Base-by-base conservation (phyloP, 164 flowering plant genomes). In the Umbilicus rupestris region DNA sequence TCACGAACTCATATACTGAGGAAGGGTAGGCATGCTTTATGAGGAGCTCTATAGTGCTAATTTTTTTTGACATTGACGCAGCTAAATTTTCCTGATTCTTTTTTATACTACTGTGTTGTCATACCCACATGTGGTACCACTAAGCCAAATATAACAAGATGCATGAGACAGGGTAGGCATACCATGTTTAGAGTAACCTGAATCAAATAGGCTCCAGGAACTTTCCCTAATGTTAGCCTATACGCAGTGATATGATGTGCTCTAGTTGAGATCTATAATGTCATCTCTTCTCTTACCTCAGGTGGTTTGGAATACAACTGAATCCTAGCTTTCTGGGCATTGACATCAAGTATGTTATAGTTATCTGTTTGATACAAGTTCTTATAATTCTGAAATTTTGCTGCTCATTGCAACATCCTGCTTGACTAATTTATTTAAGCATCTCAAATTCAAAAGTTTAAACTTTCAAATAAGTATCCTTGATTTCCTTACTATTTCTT, bases 261-360 rank as follows among this genome's bases (percentile, higher is more conserved):
- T 57, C 44, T 49, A 37, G 11, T 46, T 57, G 49, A 47, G 62
- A 64, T 30, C 68, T 50, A 44, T 73, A 63, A 64, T 57, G 16
- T 57, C 70, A 2, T 24, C 72, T n/a, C 17, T 47, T 19, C 12
- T 63, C n/a, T 72, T 22, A 71, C 65, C 67, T 68, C 33, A 94
- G 99, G 99, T 94, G 99, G 99, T 88, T 85, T 69, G 99, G 99
- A 66, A 83, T 91, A 75, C 99, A 94, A 80, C 83, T 94, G 79
- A 94, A 94, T 87, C 99, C 99, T 73, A 85, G 81, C n/a, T 81
- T 91, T 77, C 66, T 85, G 80, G 96, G 97, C 70, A 68, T 89
- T 66, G 99, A 94, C 78, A 87, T 94, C 78, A 94, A 94, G 99
- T 91, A 89, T 49, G 94, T 77, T 15, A 68, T n/a, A 63, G 2